These are phyloP conservation scores for Papilionanthe hybrid DNA, from an alignment of 116 monocot genomes.

Conservation along the genomic window DNA sequence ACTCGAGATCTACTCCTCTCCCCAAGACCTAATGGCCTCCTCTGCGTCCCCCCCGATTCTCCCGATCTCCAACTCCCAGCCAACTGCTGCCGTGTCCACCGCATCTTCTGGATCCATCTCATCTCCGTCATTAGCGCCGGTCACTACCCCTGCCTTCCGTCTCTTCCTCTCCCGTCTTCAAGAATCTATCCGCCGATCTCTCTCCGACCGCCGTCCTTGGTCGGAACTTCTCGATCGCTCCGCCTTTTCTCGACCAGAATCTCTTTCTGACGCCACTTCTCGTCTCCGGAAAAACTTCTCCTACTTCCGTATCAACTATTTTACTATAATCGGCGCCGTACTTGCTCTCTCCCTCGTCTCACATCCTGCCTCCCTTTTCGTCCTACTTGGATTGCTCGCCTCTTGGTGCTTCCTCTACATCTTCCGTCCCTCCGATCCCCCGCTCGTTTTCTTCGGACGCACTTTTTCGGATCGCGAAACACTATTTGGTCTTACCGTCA, in stretches of 20 bases:
- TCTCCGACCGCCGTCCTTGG: slow-evolving; percentile 75
- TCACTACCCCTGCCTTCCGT: slow-evolving; percentile 45
- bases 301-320: slow-evolving; percentile 93
- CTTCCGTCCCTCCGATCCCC: slow-evolving; percentile 65
- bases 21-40: slow-evolving; percentile 11
- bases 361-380: slow-evolving; percentile 66
- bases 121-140: slow-evolving; percentile 17
- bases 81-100: background rate
- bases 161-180: slow-evolving; percentile 54
- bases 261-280: slow-evolving; percentile 66
- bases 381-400: slow-evolving; percentile 62
- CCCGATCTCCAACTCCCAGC: slow-evolving; percentile 20
- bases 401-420: slow-evolving; percentile 79
- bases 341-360: slow-evolving; percentile 73
- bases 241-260: slow-evolving; percentile 81
- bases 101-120: slow-evolving; percentile 9
- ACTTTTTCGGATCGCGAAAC: slow-evolving; percentile 69
- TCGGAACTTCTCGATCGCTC: slow-evolving; percentile 65
- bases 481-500: slow-evolving; percentile 41
- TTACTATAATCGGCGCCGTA: slow-evolving; percentile 41
- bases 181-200: slow-evolving; percentile 51
- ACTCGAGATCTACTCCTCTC: too few relatives aligned
- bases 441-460: slow-evolving; percentile 68
- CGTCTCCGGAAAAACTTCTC: slow-evolving; percentile 81
- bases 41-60: slow-evolving; percentile 20